A percentile compares a stretch with the other conserved stretches of the same genome.
These are phyloP conservation scores for Carpinus fangiana DNA, from an alignment of 306 rosid genomes.

Conservation along the genomic window DNA sequence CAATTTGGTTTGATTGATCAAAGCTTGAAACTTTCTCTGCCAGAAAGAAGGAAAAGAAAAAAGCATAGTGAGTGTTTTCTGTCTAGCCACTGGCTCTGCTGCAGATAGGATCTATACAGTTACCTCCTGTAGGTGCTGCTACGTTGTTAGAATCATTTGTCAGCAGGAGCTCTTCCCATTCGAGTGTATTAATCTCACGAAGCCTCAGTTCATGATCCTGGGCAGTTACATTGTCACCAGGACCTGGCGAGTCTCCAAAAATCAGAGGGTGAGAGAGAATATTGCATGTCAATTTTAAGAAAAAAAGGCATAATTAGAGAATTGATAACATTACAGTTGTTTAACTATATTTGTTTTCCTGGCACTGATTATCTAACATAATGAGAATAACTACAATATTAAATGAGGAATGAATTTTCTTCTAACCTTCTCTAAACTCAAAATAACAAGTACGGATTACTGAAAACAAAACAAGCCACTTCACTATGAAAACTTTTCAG, in stretches of 20 bases:
- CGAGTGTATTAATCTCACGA: slow-evolving; percentile 91
- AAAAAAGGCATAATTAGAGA: slow-evolving; percentile 17
- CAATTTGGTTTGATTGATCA: slow-evolving; percentile 58
- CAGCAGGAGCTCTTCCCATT: slow-evolving; percentile 93
- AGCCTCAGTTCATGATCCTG: slow-evolving; percentile 63
- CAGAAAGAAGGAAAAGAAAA: slow-evolving; percentile 23
- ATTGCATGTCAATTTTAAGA: slow-evolving; percentile 17
- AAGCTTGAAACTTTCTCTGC: slow-evolving; percentile 49
- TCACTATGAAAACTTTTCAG: slow-evolving; percentile 10
- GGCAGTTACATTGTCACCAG: slow-evolving; percentile 30
- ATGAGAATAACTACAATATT: not conserved
- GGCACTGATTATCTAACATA: not conserved
- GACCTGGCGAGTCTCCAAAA: slow-evolving; percentile 33
- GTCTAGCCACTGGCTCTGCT: slow-evolving; percentile 19
- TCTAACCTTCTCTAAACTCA: slow-evolving; percentile 22
- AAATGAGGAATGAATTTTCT: slow-evolving; percentile 1
- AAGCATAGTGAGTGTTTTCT: slow-evolving; percentile 26
- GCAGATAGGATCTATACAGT: slow-evolving; percentile 34
- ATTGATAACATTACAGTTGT: slow-evolving; percentile 1
- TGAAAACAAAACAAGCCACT: slow-evolving; percentile 21
- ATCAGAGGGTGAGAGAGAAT: slow-evolving; percentile 13
- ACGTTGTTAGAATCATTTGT: slow-evolving; percentile 46
- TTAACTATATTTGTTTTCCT: not conserved
- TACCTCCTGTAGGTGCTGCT: slow-evolving; percentile 59
- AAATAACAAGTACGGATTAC: slow-evolving; percentile 6